Evolutionary conservation across 2,329 filamentous ascomycete species (phyloP), one percentile per base, ranked within the genome.

Genomic region (Hawksworthiomyces lignivorus): DNA sequence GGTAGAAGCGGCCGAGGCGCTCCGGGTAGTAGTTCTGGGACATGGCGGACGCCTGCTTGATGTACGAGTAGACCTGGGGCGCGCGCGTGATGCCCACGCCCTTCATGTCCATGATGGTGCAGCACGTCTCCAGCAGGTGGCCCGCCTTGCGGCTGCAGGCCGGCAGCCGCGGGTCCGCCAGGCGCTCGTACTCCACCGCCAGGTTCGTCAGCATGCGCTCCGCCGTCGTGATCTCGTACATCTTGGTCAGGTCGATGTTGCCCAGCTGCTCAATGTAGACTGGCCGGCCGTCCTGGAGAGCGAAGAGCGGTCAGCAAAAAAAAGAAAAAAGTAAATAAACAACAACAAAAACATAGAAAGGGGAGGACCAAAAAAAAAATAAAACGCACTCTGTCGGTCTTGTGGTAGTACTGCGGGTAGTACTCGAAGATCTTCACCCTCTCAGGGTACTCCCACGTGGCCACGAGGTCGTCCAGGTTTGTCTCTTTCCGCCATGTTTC

Each of bases 1-100:
- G 70, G 75, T 95, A 98, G 60, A 98, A 75, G 67, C 88, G 89
- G 58, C 92, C 92, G 46, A 98, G 75, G 46, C 92, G 86, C 75
- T 98, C 92, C 7, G 92, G 92, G 70, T 98, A 98, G 79, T 97
- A 94, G 77, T 97, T 95, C 69, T 97, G 92, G 51, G 87, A 94
- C 67, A 98, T 86, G 62, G 71, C 81, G 26, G 87, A 92, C 34
- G 87, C 88, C 61, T 84, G 77, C 56, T 79, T 79, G 53, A 98
- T 77, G 70, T 96, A 97, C 41, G 79, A 75, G 71, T 94, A 95
- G 45, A 96, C 90, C 48, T 84, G 83, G 48, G 80, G 75, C 32
- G 87, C 81, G 66, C 84, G 92, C 61, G 73, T 75, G 54, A 97
- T 68, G 45, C 87, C 87, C 19, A 98, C 89, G 48, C 89, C 89